These are phyloP conservation scores for Saccharomyces hybrid DNA, from an alignment of 1,139 yeast species.

Conservation along the genomic window DNA sequence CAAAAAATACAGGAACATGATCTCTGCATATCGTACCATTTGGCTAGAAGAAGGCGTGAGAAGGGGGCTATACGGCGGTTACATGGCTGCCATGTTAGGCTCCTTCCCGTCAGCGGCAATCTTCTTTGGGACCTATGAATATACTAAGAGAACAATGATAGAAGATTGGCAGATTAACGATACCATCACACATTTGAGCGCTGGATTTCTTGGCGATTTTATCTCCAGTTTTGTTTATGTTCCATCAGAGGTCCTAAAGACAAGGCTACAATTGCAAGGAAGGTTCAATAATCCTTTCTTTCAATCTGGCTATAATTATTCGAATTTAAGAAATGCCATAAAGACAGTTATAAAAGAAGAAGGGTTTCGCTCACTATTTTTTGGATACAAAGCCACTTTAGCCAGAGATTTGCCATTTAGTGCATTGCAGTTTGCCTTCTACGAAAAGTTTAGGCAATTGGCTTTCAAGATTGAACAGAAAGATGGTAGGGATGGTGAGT, in stretches of 20 bases:
- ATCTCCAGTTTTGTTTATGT: constrained; percentile 89
- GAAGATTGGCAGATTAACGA: constrained; percentile 63
- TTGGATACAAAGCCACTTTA: constrained; percentile 89
- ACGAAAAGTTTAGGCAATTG: constrained; percentile 69
- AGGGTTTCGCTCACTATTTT: constrained; percentile 70
- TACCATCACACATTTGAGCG: constrained; percentile 68
- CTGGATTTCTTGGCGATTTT: constrained; percentile 88
- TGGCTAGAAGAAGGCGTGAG: constrained; percentile 74
- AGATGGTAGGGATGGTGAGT: constrained; percentile 32
- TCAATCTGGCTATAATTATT: constrained; percentile 79
- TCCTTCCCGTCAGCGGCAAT: constrained; percentile 90
- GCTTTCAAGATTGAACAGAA: constrained; percentile 40
- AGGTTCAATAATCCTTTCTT: constrained; percentile 72
- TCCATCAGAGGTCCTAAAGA: constrained; percentile 95
- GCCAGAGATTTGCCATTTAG: constrained; percentile 90
- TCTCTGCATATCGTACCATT: constrained; percentile 68
- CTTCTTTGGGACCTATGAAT: constrained; percentile 86
- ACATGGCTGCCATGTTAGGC: constrained; percentile 84
- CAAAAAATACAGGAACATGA: constrained; percentile 55
- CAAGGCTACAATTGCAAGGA: constrained; percentile 89
- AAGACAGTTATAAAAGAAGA: constrained; percentile 55
- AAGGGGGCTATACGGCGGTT: constrained; percentile 87
- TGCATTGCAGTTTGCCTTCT: constrained; percentile 92
- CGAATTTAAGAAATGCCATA: constrained; percentile 62
- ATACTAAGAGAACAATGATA: constrained; percentile 62